Evolutionary conservation across 2,329 filamentous ascomycete species (phyloP).

Genomic region (Dactylellina haptotyla): DNA sequence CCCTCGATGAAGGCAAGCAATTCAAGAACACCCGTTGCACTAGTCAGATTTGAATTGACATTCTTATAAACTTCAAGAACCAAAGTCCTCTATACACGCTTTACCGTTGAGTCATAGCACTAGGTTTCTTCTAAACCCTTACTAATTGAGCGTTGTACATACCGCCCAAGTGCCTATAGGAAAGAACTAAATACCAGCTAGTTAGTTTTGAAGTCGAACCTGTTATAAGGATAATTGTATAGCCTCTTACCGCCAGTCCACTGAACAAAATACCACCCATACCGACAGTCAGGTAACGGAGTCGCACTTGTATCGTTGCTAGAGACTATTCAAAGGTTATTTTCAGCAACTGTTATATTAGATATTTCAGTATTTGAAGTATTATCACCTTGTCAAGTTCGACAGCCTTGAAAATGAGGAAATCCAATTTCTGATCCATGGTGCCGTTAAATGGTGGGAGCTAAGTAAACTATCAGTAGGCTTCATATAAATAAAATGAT

Average conservation of each 20-base stretch:
- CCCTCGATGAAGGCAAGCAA: slow-evolving; percentile 14
- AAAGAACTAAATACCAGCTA: slow-evolving; percentile 11
- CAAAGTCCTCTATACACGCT: slow-evolving; percentile 23
- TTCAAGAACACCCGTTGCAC: slow-evolving; percentile 3
- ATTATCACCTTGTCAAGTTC: slow-evolving; percentile 24
- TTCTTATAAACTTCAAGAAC: slow-evolving; percentile 23
- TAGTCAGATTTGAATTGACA: slow-evolving; percentile 23
- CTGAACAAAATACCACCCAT: background rate
- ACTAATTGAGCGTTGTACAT: background rate
- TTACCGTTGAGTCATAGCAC: slow-evolving; percentile 20
- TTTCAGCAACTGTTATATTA: slow-evolving; percentile 19
- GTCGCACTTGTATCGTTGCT: background rate
- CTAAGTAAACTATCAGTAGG: slow-evolving; percentile 20
- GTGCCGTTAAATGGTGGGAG: slow-evolving; percentile 8
- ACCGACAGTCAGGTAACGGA: background rate
- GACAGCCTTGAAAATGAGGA: background rate
- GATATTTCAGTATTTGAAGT: slow-evolving; percentile 20
- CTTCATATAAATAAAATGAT: slow-evolving; percentile 2
- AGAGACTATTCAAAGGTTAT: slow-evolving; percentile 16
- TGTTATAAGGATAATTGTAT: slow-evolving; percentile 7
- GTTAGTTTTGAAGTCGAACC: slow-evolving; percentile 10
- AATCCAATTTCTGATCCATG: slow-evolving; percentile 2
- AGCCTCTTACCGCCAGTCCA: slow-evolving; percentile 15
- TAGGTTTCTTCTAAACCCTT: slow-evolving; percentile 6
- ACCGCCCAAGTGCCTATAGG: slow-evolving; percentile 18